Base-by-base conservation (phyloP, 2,329 filamentous ascomycete genomes). In the Curvularia sp. region DNA sequence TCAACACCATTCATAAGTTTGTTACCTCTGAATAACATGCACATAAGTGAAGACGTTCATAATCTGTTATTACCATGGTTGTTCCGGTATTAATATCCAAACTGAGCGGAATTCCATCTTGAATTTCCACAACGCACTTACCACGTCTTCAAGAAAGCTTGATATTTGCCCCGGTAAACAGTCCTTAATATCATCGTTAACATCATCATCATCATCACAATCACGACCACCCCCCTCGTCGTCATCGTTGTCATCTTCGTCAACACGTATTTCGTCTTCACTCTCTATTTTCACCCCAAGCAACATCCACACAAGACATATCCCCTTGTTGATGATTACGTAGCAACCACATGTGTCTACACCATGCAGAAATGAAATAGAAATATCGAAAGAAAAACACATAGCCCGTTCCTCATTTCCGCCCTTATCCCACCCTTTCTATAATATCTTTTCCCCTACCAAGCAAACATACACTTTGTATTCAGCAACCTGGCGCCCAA, bases 401-500 rank as follows among this genome's bases (percentile, higher is more conserved):
- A 18, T 18, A 20, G 7, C 47, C 8, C 3, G 18, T 8, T 13
- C 4, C 7, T 30, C 10, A 1, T 24, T 18, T 30, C 18, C 6
- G 4, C n/a, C 18, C 3, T 28, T n/a, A 5, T 22, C 46, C 8
- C 22, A 13, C 28, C 13, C 8, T 28, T 8, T 28, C 26, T 28
- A 5, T 28, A 5, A 28, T 8, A 28, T 6, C 18, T 6, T 8
- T 5, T 30, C 12, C 13, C n/a, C 60, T 74, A 78, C 76, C 76
- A 78, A 48, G 73, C 70, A 68, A 78, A 78, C 76, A 77, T 78
- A 51, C 76, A 78, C 66, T 78, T 78, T 39, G 76, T 74, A 33
- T 73, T 92, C 75, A 99, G 80, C 58, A 94, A 85, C 71, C 95
- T 86, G 59, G 88, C 85, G 3, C 93, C 94, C 53, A 97, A 76